A percentile compares a stretch with the other conserved stretches of the same genome.
These are phyloP conservation scores for Tolypocladium capitatum DNA, from an alignment of 2,329 filamentous ascomycete species.

Conservation along the genomic window DNA sequence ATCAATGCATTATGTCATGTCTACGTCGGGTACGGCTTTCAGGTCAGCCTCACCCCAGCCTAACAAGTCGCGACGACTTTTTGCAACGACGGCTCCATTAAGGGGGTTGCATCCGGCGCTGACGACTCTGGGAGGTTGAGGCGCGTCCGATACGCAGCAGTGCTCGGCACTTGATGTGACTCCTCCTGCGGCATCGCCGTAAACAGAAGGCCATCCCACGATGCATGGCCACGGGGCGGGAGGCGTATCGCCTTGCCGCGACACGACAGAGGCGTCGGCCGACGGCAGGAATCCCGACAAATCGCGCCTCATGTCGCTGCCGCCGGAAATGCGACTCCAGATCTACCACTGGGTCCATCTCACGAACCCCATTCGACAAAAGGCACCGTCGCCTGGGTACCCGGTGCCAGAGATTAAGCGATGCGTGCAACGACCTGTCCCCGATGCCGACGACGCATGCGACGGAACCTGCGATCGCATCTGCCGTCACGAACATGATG, in stretches of 20 bases:
- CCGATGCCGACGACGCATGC: constrained; percentile 1
- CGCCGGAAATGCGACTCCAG: constrained; percentile 31
- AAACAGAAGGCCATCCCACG: neutral
- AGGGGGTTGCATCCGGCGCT: neutral
- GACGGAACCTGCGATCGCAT: neutral
- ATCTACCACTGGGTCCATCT: constrained; percentile 31
- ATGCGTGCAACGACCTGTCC: constrained; percentile 16
- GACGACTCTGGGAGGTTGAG: neutral
- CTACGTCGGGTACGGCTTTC: neutral
- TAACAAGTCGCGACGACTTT: neutral
- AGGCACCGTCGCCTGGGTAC: constrained; percentile 26
- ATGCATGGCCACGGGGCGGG: neutral
- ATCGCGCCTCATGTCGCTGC: constrained; percentile 18
- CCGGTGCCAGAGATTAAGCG: constrained; percentile 19
- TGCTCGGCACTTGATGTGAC: neutral
- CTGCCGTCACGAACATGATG: neutral
- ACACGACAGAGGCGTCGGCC: neutral
- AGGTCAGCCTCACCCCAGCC: neutral
- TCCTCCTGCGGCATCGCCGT: neutral
- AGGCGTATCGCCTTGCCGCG: neutral
- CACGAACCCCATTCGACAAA: constrained; percentile 22
- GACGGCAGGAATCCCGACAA: neutral
- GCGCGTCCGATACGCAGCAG: no score
- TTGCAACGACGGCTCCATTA: neutral
- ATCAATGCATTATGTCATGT: neutral